phyloP scores from a whole-genome alignment of 108 stramenopile species.

The Cyclotella kingstonii region DNA sequence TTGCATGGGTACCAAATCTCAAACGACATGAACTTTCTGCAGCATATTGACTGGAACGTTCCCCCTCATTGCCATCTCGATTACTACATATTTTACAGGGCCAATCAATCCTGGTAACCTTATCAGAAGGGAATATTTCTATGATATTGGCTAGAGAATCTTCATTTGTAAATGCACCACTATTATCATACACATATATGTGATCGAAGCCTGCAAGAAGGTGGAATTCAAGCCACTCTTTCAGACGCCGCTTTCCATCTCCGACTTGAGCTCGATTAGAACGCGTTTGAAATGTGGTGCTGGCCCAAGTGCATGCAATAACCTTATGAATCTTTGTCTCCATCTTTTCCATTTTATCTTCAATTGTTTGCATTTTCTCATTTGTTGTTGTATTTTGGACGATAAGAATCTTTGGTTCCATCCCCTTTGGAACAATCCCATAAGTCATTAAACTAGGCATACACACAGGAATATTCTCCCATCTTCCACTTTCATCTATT shows the following conservation, averaged over 20 bases:
- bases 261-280: constrained; percentile 65
- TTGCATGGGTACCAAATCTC: constrained; percentile 77
- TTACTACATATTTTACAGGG: constrained; percentile 84
- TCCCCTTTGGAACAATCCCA: constrained; percentile 30
- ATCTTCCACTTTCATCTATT: constrained; percentile 78
- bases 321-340: constrained; percentile 57
- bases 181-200: constrained; percentile 86
- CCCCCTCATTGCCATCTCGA: constrained; percentile 77
- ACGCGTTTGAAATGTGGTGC: constrained; percentile 69
- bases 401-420: constrained; percentile 13
- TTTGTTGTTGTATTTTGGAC: constrained; percentile 16
- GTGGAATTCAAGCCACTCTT: constrained; percentile 83
- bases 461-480: constrained; percentile 75
- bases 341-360: constrained; percentile 6
- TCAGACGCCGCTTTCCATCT: constrained; percentile 73
- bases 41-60: constrained; percentile 84
- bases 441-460: constrained; percentile 45
- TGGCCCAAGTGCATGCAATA: constrained; percentile 83
- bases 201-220: constrained; percentile 80
- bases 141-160: constrained; percentile 68
- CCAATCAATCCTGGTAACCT: constrained; percentile 78
- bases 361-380: constrained; percentile 19
- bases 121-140: constrained; percentile 61
- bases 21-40: constrained; percentile 81
- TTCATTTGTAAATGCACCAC: constrained; percentile 63